Evolutionary conservation across 164 flowering plant species (phyloP).

Genomic region (Vitis vinifera): DNA sequence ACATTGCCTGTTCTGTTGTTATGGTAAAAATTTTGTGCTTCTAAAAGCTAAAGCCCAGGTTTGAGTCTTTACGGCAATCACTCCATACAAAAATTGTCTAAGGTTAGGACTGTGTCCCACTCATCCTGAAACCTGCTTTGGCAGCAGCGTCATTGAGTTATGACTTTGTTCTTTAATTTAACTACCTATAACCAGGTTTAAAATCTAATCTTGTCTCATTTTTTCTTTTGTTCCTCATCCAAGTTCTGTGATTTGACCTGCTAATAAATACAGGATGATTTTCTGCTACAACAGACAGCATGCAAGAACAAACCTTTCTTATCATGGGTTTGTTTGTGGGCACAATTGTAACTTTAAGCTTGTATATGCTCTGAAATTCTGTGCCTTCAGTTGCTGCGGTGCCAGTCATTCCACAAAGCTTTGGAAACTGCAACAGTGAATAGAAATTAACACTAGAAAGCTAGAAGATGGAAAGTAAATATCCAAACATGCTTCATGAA

Average conservation of each 20-base stretch:
- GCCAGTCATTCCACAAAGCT: slow-evolving; percentile 99
- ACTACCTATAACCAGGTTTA: no score
- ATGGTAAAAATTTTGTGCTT: no score
- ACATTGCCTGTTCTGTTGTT: background rate
- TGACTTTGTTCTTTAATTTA: background rate
- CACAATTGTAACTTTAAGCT: slow-evolving; percentile 95
- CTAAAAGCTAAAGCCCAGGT: no score
- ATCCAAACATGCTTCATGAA: slow-evolving; percentile 1
- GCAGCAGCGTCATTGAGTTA: no score
- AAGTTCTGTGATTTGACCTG: background rate
- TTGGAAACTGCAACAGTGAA: slow-evolving; percentile 69
- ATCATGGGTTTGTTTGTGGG: slow-evolving; percentile 98
- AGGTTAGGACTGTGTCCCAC: no score
- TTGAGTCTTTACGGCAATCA: no score
- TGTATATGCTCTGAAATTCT: slow-evolving; percentile 97
- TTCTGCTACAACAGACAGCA: slow-evolving; percentile 2
- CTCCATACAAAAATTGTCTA: no score
- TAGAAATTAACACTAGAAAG: slow-evolving; percentile 12
- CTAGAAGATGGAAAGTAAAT: slow-evolving; percentile 6
- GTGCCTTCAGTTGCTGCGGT: slow-evolving; percentile 97
- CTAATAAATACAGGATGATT: background rate
- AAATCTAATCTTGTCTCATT: no score
- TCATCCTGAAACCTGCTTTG: no score
- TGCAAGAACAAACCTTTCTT: slow-evolving; percentile 65
- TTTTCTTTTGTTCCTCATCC: background rate